phyloP scores from a whole-genome alignment of 345 rosid species.

The Gossypium bickii region DNA sequence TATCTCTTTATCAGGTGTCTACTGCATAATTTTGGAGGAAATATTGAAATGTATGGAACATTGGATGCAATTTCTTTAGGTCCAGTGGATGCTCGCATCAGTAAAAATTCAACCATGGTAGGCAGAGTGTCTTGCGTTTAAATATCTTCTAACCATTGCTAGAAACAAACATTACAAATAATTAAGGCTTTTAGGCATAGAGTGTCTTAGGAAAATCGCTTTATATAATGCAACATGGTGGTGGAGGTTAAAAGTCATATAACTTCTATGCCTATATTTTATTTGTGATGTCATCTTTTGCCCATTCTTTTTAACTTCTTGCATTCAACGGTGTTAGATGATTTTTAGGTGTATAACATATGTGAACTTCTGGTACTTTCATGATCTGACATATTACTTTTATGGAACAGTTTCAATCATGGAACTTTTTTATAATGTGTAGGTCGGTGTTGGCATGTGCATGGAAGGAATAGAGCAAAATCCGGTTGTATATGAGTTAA shows the following conservation, averaged over 20 bases:
- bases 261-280: not conserved
- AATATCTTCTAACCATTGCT: not conserved
- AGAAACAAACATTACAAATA: not conserved
- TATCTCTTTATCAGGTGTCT: constrained; percentile 59
- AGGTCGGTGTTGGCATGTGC: constrained; percentile 98
- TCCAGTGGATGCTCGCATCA: constrained; percentile 70
- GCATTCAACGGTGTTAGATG: not conserved
- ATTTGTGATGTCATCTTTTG: not conserved
- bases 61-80: constrained; percentile 80
- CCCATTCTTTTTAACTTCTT: not conserved
- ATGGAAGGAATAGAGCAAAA: constrained; percentile 98
- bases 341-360: not conserved
- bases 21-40: constrained; percentile 94
- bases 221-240: not conserved
- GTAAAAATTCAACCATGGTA: constrained; percentile 93
- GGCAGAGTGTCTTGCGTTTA: constrained; percentile 2
- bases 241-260: not conserved
- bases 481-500: constrained; percentile 83
- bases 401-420: not conserved
- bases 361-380: not conserved
- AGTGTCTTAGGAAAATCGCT: not conserved
- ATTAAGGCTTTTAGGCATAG: not conserved
- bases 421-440: constrained; percentile 9
- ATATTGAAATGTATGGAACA: constrained; percentile 84
- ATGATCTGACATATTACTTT: not conserved